Evolutionary conservation across 73 alveolate genomes (phyloP).

Genomic region (Loxodes magnus): DNA sequence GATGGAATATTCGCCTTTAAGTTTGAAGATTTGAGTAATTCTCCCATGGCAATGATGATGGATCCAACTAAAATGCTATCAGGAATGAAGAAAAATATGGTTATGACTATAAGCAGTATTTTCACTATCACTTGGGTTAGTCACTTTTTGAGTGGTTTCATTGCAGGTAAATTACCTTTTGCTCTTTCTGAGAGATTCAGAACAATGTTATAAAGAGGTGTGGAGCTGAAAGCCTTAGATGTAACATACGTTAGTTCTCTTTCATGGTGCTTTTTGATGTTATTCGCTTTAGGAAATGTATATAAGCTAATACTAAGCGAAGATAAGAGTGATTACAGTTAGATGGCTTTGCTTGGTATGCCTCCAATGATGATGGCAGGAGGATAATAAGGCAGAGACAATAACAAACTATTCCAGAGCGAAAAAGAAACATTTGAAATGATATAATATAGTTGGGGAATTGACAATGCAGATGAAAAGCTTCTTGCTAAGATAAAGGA

Average conservation of each 20-base stretch:
- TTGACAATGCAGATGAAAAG: too few species aligned
- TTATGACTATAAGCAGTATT: slow-evolving; percentile 25
- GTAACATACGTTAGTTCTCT: slow-evolving; percentile 42
- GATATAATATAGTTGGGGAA: too few species aligned
- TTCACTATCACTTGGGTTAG: slow-evolving; percentile 20
- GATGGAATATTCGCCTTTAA: slow-evolving; percentile 3
- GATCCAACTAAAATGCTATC: slow-evolving; percentile 28
- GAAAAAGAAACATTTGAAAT: too few species aligned
- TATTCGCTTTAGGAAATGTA: too few species aligned
- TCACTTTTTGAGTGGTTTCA: slow-evolving; percentile 33
- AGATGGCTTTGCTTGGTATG: too few species aligned
- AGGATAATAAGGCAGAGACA: too few species aligned
- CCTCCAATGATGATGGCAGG: too few species aligned
- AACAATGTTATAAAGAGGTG: slow-evolving; percentile 39
- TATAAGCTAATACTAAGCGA: too few species aligned
- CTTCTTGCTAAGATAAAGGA: too few species aligned
- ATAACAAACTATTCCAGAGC: too few species aligned
- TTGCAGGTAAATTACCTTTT: slow-evolving; percentile 33
- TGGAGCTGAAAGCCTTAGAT: slow-evolving; percentile 32
- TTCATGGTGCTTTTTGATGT: slow-evolving; percentile 28
- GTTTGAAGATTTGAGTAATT: neutral
- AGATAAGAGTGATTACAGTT: too few species aligned
- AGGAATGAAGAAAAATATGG: slow-evolving; percentile 27
- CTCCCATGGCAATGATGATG: slow-evolving; percentile 13
- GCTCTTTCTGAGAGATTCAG: slow-evolving; percentile 39